phyloP scores from a whole-genome alignment of 495 filamentous ascomycete genomes.

The Niebla homalea region DNA sequence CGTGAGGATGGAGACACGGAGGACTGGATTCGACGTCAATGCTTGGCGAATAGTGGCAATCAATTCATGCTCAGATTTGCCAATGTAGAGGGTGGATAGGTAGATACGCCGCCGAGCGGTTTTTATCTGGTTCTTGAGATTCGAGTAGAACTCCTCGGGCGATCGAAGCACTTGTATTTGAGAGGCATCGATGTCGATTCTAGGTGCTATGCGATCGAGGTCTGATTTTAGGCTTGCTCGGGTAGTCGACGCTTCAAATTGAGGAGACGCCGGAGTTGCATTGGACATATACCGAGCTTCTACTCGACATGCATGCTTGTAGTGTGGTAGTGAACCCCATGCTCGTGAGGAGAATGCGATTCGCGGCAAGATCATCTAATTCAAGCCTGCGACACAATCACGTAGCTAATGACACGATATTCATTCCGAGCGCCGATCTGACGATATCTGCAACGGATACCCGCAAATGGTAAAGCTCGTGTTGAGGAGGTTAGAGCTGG shows the following conservation, averaged over 20 bases:
- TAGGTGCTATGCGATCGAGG: constrained; percentile 76
- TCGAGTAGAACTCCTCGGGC: constrained; percentile 75
- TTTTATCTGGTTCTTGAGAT: constrained; percentile 75
- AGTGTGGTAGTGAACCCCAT: too few relatives aligned
- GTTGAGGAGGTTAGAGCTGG: too few relatives aligned
- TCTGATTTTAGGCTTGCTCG: constrained; percentile 61
- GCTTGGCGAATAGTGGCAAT: constrained; percentile 66
- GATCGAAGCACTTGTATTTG: constrained; percentile 66
- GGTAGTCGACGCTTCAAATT: constrained; percentile 12
- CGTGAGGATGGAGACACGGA: constrained; percentile 84
- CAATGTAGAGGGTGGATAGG: constrained; percentile 89
- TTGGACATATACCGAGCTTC: too few relatives aligned
- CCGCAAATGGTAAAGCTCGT: too few relatives aligned
- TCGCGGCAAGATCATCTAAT: too few relatives aligned
- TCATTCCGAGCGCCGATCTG: too few relatives aligned
- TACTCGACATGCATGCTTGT: too few relatives aligned
- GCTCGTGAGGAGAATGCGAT: too few relatives aligned
- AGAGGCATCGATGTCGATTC: constrained; percentile 74
- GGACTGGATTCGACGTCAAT: constrained; percentile 53
- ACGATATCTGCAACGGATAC: too few relatives aligned
- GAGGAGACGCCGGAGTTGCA: too few relatives aligned
- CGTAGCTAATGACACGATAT: too few relatives aligned
- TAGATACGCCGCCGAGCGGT: constrained; percentile 70
- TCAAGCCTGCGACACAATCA: too few relatives aligned
- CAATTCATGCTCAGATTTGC: constrained; percentile 83